These are phyloP conservation scores for Mollisiaceae sp. DNA, from an alignment of 2,329 filamentous ascomycete species.

Conservation along the genomic window DNA sequence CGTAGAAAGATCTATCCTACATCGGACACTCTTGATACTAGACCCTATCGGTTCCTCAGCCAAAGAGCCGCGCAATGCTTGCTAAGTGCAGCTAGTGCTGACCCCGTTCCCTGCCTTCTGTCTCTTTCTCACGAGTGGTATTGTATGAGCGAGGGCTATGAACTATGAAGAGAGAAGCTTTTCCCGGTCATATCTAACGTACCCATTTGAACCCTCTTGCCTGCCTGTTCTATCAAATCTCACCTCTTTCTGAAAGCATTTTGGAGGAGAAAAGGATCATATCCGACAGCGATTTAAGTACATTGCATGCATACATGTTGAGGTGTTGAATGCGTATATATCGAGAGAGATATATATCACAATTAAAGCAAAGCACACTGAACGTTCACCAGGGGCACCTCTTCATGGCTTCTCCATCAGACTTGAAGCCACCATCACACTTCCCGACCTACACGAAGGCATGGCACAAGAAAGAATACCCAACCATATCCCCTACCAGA, in stretches of 20 bases:
- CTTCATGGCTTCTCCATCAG: neutral
- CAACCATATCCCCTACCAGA: slow-evolving; percentile 38
- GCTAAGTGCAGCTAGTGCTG: neutral
- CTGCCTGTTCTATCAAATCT: neutral
- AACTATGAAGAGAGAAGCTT: neutral
- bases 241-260: neutral
- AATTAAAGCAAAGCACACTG: neutral
- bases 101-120: neutral
- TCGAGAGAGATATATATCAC: neutral
- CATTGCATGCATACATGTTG: too few species aligned
- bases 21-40: neutral
- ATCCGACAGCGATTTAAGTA: neutral
- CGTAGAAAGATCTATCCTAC: neutral
- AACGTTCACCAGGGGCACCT: neutral
- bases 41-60: neutral
- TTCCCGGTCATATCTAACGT: neutral
- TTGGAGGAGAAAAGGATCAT: neutral
- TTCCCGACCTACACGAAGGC: slow-evolving; percentile 31
- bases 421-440: neutral
- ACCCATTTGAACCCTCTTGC: neutral
- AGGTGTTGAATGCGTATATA: too few species aligned
- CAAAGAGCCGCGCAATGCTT: neutral
- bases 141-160: too few species aligned
- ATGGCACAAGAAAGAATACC: slow-evolving; percentile 40
- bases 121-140: too few species aligned